Evolutionary conservation across 2,329 filamentous ascomycete species (phyloP), one percentile per base, ranked within the genome.

Genomic region (Claviceps sp.): DNA sequence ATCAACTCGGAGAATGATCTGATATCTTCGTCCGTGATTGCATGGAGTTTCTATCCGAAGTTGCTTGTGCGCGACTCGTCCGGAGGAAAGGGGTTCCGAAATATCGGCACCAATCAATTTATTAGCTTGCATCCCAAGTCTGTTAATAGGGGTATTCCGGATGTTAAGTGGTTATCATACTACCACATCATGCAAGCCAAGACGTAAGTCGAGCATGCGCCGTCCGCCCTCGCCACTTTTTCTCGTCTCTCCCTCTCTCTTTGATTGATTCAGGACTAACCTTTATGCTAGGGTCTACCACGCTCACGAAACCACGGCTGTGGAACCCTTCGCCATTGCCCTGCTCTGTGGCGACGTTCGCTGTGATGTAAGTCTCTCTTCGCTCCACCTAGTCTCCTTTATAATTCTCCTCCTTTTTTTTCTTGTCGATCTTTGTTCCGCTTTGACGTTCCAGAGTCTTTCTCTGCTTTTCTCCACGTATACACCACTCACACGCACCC

Each of bases 101-200:
- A 96, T 59, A 82, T 96, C 54, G 82, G 86, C 50, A 97, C 95
- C 70, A 96, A 94, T 64, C 91, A 97, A 66, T 78, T 80, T 45
- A 89, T 98, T 59, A 88, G 82, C 53, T 72, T 98, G 20, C 88
- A 95, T 59, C 86, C 89, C 1, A 86, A 85, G 0, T 95, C 88
- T 1, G 87, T 98, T 58, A 97, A 97, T 66, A 89, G 89, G 63
- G 78, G 75, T 7, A 73, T 73, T 54, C 71, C 74, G 47, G 79
- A 82, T 42, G 71, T 89, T 41, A 84, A 82, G 62, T 97, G 88
- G 82, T 72, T 98, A 45, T 93, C 87, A 0, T 98, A 95, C 66
- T 97, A 97, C 70, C 86, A 95, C 65, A 95, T 97, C 57, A 95
- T 97, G 88, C 90, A 96, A 66, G 85, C 86, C 2, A 89, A 84